These are phyloP conservation scores for Ceratobasidium theobromae DNA, from an alignment of 1,284 basidiomycete genomes.

Conservation along the genomic window DNA sequence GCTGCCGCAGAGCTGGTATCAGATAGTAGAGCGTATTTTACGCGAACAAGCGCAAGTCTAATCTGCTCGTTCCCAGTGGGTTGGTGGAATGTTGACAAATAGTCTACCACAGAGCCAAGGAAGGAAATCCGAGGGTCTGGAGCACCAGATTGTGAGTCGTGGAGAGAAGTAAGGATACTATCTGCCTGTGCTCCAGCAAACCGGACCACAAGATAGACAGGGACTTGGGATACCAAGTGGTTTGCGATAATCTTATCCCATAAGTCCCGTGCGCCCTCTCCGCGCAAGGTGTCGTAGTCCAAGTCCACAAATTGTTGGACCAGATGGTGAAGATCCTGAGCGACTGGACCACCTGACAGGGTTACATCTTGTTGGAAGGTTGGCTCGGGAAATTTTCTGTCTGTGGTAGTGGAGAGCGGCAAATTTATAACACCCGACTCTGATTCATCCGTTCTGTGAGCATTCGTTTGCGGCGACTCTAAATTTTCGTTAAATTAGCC, in stretches of 20 bases:
- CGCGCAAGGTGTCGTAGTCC: constrained; percentile 1
- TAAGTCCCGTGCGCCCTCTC: constrained; percentile 5
- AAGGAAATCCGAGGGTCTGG: constrained; percentile 4
- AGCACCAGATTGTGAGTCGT: neutral
- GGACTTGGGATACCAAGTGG: neutral
- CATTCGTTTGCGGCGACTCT: too few species aligned
- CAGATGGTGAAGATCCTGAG: neutral
- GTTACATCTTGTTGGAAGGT: neutral
- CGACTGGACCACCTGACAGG: neutral
- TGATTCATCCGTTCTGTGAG: neutral
- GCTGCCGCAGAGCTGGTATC: neutral
- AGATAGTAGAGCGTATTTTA: constrained; percentile 14
- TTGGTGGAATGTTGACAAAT: constrained; percentile 20
- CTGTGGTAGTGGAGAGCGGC: too few species aligned
- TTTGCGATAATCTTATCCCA: constrained; percentile 24
- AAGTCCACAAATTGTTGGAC: constrained; percentile 1
- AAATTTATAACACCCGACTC: neutral
- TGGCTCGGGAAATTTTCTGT: too few species aligned
- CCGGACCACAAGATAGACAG: constrained; percentile 14
- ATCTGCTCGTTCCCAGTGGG: neutral
- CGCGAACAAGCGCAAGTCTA: constrained; percentile 8
- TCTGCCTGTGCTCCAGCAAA: constrained; percentile 16
- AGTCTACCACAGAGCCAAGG: constrained; percentile 18
- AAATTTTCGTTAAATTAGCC: neutral
- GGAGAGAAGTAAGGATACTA: neutral